A percentile compares a stretch with the other conserved stretches of the same genome.
Conservation (phyloP, 345 rosid genomes). For the Corchorus olitorius region DNA sequence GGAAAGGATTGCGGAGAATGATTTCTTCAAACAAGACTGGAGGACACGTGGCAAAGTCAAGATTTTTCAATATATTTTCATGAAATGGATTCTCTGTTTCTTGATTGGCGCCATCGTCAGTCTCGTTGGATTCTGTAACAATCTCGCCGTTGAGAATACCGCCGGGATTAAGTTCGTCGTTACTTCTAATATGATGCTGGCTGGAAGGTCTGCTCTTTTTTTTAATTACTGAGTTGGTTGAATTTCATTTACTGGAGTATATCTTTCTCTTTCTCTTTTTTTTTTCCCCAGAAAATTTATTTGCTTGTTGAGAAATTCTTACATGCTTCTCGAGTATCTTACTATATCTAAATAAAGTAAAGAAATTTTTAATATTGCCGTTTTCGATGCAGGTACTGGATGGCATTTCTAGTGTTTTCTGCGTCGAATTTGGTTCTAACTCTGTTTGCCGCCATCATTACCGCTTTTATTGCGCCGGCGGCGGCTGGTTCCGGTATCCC, state of each 20-base stretch:
- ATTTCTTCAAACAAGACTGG: slow-evolving; percentile 92
- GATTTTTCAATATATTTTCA: slow-evolving; percentile 70
- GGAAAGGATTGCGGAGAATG: slow-evolving; percentile 78
- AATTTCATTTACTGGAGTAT: background rate
- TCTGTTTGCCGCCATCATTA: slow-evolving; percentile 62
- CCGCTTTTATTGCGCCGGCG: slow-evolving; percentile 74
- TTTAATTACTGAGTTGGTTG: background rate
- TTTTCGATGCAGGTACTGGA: slow-evolving; percentile 48
- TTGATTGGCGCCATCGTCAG: slow-evolving; percentile 67
- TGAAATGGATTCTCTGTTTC: slow-evolving; percentile 86
- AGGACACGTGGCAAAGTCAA: slow-evolving; percentile 61
- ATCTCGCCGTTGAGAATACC: slow-evolving; percentile 89
- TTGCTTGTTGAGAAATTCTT: background rate
- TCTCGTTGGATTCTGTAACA: slow-evolving; percentile 74
- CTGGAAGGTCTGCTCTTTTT: slow-evolving; percentile 41
- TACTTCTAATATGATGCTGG: slow-evolving; percentile 89
- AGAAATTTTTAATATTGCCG: background rate
- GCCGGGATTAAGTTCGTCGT: slow-evolving; percentile 84
- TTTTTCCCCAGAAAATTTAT: background rate
- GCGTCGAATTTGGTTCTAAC: slow-evolving; percentile 71
- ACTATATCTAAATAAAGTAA: background rate
- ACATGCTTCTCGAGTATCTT: background rate
- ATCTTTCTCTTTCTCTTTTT: background rate
- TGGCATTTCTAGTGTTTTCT: slow-evolving; percentile 73
- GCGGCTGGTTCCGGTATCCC: slow-evolving; percentile 97